Conservation (phyloP, 495 filamentous ascomycete genomes). For the Hyaloscypha hepaticicola region DNA sequence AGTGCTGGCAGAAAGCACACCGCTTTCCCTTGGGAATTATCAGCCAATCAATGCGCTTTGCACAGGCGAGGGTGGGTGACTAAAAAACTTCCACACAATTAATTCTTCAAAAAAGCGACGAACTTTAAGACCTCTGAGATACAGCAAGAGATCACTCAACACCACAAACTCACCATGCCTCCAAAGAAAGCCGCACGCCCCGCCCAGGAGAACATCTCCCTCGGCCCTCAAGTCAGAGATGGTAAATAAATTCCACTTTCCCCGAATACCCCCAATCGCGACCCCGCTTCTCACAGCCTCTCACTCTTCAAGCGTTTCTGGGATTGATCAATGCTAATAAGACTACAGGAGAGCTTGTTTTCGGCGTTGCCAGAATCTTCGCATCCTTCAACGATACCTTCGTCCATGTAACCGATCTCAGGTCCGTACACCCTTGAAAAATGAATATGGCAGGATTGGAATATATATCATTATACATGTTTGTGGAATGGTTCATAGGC, state of each 20-base stretch:
- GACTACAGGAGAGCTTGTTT: conserved; percentile 53
- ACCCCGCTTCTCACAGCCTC: conserved; percentile 6
- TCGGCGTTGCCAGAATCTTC: conserved; percentile 98
- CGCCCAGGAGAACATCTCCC: conserved; percentile 94
- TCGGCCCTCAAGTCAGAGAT: conserved; percentile 91
- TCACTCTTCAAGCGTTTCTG: neutral
- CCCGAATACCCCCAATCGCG: neutral
- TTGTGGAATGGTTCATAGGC: conserved; percentile 39
- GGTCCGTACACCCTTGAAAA: conserved; percentile 56
- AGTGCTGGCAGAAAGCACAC: neutral
- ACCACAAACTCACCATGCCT: conserved; percentile 57
- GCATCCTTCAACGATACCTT: conserved; percentile 98
- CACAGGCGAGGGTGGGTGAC: neutral
- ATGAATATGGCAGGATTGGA: conserved; percentile 26
- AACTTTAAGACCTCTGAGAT: conserved; percentile 10
- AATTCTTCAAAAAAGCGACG: neutral
- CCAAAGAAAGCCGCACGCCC: conserved; percentile 79
- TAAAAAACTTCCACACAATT: neutral
- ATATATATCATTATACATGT: conserved; percentile 16
- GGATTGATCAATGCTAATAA: neutral
- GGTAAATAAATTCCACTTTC: conserved; percentile 47
- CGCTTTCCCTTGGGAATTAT: neutral
- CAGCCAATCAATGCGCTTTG: neutral
- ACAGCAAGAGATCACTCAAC: conserved; percentile 15
- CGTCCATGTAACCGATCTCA: conserved; percentile 99